Conservation (phyloP, 2,329 filamentous ascomycete species). For the Tolypocladium amazonense region DNA sequence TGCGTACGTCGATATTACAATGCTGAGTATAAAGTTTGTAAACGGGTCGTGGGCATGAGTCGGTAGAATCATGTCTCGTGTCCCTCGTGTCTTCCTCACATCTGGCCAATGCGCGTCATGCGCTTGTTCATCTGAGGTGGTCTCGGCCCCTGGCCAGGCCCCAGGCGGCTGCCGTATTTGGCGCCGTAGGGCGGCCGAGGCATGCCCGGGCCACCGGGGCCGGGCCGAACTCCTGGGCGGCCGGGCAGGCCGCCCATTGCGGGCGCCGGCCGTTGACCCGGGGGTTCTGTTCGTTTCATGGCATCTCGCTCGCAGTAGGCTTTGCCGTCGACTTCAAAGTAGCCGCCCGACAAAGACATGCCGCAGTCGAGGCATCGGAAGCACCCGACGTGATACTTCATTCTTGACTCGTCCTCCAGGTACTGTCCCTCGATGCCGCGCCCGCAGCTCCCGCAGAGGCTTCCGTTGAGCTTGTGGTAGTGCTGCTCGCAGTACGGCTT, state of each 20-base stretch:
- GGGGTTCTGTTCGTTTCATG: slow-evolving; percentile 39
- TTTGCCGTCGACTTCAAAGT: slow-evolving; percentile 75
- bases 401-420: slow-evolving; percentile 64
- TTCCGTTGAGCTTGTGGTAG: slow-evolving; percentile 86
- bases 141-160: slow-evolving; percentile 7
- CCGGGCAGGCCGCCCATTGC: slow-evolving; percentile 6
- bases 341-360: slow-evolving; percentile 65
- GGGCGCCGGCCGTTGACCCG: slow-evolving; percentile 11
- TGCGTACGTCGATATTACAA: neutral
- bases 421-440: slow-evolving; percentile 90
- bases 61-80: neutral
- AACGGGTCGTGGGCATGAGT: neutral
- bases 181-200: slow-evolving; percentile 4
- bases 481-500: slow-evolving; percentile 83
- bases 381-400: slow-evolving; percentile 81
- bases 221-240: slow-evolving; percentile 8
- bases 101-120: slow-evolving; percentile 42
- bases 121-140: slow-evolving; percentile 50
- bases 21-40: neutral
- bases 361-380: slow-evolving; percentile 77
- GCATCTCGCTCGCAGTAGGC: slow-evolving; percentile 86
- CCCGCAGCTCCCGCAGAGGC: slow-evolving; percentile 70
- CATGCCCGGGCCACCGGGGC: slow-evolving; percentile 3
- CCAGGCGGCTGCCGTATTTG: slow-evolving; percentile 6
- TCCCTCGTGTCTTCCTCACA: neutral